These are phyloP conservation scores for Xerocomellus dryophilus DNA, from an alignment of 768 basidiomycete species.

Conservation along the genomic window DNA sequence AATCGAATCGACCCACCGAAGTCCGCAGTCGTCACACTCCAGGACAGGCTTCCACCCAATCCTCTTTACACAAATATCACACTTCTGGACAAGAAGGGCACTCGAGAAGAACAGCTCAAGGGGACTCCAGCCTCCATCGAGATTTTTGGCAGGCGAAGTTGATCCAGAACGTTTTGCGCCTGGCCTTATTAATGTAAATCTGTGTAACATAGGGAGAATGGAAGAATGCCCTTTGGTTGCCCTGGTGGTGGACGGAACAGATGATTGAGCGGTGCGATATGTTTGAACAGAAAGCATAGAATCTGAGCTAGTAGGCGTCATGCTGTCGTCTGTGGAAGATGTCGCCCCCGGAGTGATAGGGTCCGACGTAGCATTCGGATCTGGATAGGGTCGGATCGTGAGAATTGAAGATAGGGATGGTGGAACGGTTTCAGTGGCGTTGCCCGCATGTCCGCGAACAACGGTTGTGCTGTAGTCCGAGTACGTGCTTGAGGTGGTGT, in stretches of 20 bases:
- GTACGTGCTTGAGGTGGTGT: slow-evolving; percentile 40
- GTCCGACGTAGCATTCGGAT: slow-evolving; percentile 45
- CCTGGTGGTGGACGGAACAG: slow-evolving; percentile 49
- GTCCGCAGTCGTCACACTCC: slow-evolving; percentile 86
- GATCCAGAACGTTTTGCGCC: slow-evolving; percentile 53
- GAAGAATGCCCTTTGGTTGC: slow-evolving; percentile 81
- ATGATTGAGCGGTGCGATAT: slow-evolving; percentile 60
- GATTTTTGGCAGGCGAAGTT: slow-evolving; percentile 27
- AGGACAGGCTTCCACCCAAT: slow-evolving; percentile 84
- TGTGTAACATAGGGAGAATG: slow-evolving; percentile 66
- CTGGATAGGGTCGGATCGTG: slow-evolving; percentile 58
- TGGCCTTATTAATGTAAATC: slow-evolving; percentile 84
- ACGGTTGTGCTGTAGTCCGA: slow-evolving; percentile 73
- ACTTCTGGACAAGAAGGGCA: slow-evolving; percentile 68
- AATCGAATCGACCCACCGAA: slow-evolving; percentile 46
- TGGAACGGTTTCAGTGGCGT: slow-evolving; percentile 39
- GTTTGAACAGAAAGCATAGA: slow-evolving; percentile 57
- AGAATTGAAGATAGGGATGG: slow-evolving; percentile 70
- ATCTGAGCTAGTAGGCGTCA: slow-evolving; percentile 40
- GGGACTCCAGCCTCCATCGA: slow-evolving; percentile 63
- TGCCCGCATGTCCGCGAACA: slow-evolving; percentile 47
- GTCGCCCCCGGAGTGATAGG: slow-evolving; percentile 39
- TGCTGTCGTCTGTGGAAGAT: slow-evolving; percentile 26
- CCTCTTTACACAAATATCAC: slow-evolving; percentile 78
- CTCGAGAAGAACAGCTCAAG: slow-evolving; percentile 77